Base-by-base conservation (phyloP, 2,329 filamentous ascomycete genomes). In the Cercospora sesami region DNA sequence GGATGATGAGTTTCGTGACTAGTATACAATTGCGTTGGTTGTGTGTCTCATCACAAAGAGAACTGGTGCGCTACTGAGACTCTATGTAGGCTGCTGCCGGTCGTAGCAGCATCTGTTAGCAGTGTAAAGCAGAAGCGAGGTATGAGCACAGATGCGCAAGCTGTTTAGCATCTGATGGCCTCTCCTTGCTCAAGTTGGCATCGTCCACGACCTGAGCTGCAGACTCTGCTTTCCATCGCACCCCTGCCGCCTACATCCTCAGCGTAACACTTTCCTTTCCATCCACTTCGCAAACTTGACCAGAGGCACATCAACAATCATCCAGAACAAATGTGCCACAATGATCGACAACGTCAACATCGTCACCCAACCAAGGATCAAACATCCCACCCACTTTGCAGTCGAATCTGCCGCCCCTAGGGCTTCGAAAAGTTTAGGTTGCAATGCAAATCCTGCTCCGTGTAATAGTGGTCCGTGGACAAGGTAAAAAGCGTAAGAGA, bases 401-500 rank as follows among this genome's bases (percentile, higher is more conserved):
- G 30, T 39, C 12, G 48, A 53, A 8, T 36, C 57, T 14, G 39
- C 53, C 2, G 16, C 30, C 1, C 63, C 66, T 1, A 68, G 7
- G 8, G 23, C 42, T 5, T 36, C 60, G 10, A 53, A 70, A 1
- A 70, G 57, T 39, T 16, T 42, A 2, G 66, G 66, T 33, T 70
- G 68, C 21, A 70, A 26, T 18, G 68, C 60, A 10, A 68, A 68
- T 5, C 63, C 68, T 1, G 36, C 42, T 10, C 66, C 68, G n/a
- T 70, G 68, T 3, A 70, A 31, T 2, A 71, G 26, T 3, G 69
- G 69, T 26, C 67, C 69, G 51, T 71, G 69, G 4, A 69, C 68
- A 12, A 70, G 63, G 30, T 71, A 71, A 12, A 71, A 64, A 3
- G 63, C 68, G 36, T 66, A 70, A 9, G 65, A 68, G 16, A 69